Base-by-base conservation (phyloP, 352 stramenopile species). In the Pelagophyceae sp. region DNA sequence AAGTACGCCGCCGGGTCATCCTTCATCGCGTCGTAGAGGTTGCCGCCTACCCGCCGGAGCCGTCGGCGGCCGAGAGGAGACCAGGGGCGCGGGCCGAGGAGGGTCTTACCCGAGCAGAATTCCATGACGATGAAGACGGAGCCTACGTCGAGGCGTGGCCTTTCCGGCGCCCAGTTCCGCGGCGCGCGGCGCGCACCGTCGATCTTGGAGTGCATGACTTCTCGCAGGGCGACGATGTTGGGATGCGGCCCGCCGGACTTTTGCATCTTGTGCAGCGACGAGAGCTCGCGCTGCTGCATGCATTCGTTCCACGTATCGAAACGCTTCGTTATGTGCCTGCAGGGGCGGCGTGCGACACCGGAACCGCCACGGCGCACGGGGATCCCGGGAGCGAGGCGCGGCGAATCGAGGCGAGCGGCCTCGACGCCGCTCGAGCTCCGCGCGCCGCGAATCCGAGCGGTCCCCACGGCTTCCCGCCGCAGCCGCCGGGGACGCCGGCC, bases 101-200 rank as follows among this genome's bases (percentile, higher is more conserved):
- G n/a, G n/a, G n/a, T n/a, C n/a, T n/a, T n/a, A n/a, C n/a, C n/a
- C n/a, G 37, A 15, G 29, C 37, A 27, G 33, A 40, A 71, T 25
- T 71, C 61, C 61, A 71, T 71, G 29, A 71, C 61, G 33, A 71
- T 71, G 33, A 71, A 71, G 3, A 71, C 61, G 61, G 61, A 71
- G n/a, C 11, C 45, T 54, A 23, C 45, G 45, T 54, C 11, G 45
- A 23, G 11, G 11, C 23, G 23, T 54, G 11, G 11, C 45, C 11
- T 54, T 54, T 23, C 11, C 45, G 23, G 45, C 11, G 45, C 23
- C 45, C 11, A 23, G 11, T 54, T 11, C 11, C 23, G 45, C 11
- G 11, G 45, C 45, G 23, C 45, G 23, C 45, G 45, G 45, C 11
- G 11, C 45, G 11, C 11, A 11, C 61, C 61, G 61, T 71, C 61